Evolutionary conservation across 306 rosid species (phyloP), one percentile per base, ranked within the genome.

Genomic region (Prunus salicina): DNA sequence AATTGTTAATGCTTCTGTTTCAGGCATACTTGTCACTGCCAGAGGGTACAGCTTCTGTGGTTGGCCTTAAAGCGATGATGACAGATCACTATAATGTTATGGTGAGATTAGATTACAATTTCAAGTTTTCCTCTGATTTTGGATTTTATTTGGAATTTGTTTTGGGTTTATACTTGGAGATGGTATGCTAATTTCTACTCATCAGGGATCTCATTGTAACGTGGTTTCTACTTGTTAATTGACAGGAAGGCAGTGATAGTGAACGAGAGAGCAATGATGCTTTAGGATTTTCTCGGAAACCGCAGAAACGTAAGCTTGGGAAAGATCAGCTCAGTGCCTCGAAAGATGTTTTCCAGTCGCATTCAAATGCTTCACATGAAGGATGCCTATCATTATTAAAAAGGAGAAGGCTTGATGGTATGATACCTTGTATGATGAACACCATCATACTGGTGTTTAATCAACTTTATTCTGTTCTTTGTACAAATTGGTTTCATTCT

Each of bases 1-100:
- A 41, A 10, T 77, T 75, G 30, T 80, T 61, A 19, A 45, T 71
- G 73, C 38, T 61, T 71, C 76, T 28, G 50, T 86, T 80, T 34
- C 87, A 92, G 97, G 96, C 96, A n/a, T 92, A 92, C 86, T 82
- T 92, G 71, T 90, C 97, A 73, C 82, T 92, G 75, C 97, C 97
- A 71, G 97, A 92, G 79, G 97, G 97, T 47, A 83, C 89, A 30
- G 96, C 97, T 76, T 90, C 97, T 57, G 93, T 90, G 20, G 89
- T 92, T 81, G 97, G 96, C 80, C 91, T 92, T 66, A 86, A 76
- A 71, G 96, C 93, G 27, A 86, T 87, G 96, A 88, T 91, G 96
- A 87, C 91, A n/a, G 96, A 91, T 80, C 93, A 92, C 82, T 92
- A 90, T 83, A 88, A 87, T 78, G 91, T 87, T 71, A 76, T 88